Conservation (phyloP, 371 early-diverging fungal genomes). For the Funneliformis caledonium region DNA sequence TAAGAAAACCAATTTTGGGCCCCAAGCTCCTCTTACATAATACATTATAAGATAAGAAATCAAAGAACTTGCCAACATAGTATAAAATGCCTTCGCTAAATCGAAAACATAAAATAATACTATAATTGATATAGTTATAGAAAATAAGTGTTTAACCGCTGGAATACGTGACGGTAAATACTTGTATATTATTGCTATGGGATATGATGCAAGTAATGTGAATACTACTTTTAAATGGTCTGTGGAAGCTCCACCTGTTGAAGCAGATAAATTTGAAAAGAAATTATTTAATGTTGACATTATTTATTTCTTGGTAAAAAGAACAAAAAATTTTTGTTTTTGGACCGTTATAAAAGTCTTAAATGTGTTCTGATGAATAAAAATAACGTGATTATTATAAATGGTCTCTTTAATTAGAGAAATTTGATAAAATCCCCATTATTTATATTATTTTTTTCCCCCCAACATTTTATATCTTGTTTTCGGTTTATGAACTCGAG, state of each 20-base stretch:
- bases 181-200: slow-evolving; percentile 49
- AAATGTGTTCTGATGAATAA: background rate
- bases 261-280: slow-evolving; percentile 26
- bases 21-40: slow-evolving; percentile 52
- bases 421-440: no score
- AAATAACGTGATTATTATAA: no score
- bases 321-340: background rate
- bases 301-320: background rate
- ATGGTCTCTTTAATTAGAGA: no score
- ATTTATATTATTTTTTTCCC: no score
- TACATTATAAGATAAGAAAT: slow-evolving; percentile 63
- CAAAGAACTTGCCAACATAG: slow-evolving; percentile 62
- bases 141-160: slow-evolving; percentile 71
- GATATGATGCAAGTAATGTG: slow-evolving; percentile 43
- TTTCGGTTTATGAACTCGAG: background rate
- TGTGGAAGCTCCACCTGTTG: slow-evolving; percentile 41
- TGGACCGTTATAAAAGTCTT: background rate
- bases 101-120: slow-evolving; percentile 66
- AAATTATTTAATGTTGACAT: slow-evolving; percentile 20
- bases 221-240: slow-evolving; percentile 47
- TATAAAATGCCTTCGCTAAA: slow-evolving; percentile 63
- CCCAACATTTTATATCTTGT: no score
- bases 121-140: slow-evolving; percentile 64
- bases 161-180: slow-evolving; percentile 54
- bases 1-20: slow-evolving; percentile 71